Percentiles rank a stretch among this genome's conserved stretches.
phyloP scores from a whole-genome alignment of 2,329 filamentous ascomycete species.

The Aspergillus spinulosporus region DNA sequence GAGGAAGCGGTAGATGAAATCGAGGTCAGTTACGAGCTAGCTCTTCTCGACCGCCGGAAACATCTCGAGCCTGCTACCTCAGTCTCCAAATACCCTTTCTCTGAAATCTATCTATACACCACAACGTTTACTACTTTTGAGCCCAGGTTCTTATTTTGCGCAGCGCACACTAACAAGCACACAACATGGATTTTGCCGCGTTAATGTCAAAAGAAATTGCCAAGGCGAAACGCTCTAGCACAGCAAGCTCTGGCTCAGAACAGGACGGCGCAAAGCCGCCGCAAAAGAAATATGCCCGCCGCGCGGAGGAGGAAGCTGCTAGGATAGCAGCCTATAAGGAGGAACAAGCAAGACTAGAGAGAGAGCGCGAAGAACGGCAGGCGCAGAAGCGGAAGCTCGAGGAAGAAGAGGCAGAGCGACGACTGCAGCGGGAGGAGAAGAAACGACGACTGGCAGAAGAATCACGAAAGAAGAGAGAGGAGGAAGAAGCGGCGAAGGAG shows the following conservation, averaged over 20 bases:
- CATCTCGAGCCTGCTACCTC: constrained; percentile 5
- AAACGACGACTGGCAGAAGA: constrained; percentile 78
- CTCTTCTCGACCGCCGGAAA: constrained; percentile 13
- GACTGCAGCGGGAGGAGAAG: constrained; percentile 75
- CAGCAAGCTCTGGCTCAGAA: constrained; percentile 23
- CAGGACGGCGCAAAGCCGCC: constrained; percentile 25
- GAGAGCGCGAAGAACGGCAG: constrained; percentile 67
- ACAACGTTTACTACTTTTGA: background rate
- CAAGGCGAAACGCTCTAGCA: constrained; percentile 63
- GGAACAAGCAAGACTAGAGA: constrained; percentile 74
- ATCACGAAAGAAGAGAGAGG: constrained; percentile 66
- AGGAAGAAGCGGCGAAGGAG: constrained; percentile 73
- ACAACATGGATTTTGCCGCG: constrained; percentile 87
- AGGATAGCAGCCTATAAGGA: constrained; percentile 76
- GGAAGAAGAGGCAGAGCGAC: constrained; percentile 74
- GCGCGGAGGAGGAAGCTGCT: constrained; percentile 80
- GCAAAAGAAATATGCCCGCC: constrained; percentile 76
- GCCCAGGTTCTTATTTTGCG: too few relatives aligned
- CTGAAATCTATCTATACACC: background rate
- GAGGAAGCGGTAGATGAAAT: constrained; percentile 1
- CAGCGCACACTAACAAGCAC: background rate
- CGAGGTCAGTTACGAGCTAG: constrained; percentile 11
- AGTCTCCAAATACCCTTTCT: background rate
- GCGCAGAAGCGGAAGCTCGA: constrained; percentile 84
- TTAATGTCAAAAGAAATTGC: constrained; percentile 92